Base-by-base conservation (phyloP, 1,284 basidiomycete species). In the Fomes fomentarius region DNA sequence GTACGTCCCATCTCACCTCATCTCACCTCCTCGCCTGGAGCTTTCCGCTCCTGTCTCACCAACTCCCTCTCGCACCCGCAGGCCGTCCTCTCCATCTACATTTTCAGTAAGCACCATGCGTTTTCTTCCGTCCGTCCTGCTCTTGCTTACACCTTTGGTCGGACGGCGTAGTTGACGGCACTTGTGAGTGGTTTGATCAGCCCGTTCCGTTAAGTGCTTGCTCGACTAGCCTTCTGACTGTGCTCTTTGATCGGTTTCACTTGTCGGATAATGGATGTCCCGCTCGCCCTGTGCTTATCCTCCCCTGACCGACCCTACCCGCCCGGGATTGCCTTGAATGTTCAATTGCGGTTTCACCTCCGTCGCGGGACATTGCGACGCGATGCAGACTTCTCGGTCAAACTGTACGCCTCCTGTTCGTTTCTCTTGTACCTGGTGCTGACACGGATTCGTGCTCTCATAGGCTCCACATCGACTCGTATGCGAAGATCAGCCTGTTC, bases 181-280 rank as follows among this genome's bases (percentile, higher is more conserved):
- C 46, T 19, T 60, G 62, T 65, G 38, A 48, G 62, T 62, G 21
- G 24, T 39, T 19, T n/a, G n/a, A n/a, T n/a, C n/a, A n/a, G n/a
- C n/a, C n/a, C n/a, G n/a, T n/a, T n/a, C n/a, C n/a, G n/a, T n/a
- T n/a, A n/a, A n/a, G n/a, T n/a, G n/a, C n/a, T n/a, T n/a, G n/a
- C n/a, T n/a, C n/a, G n/a, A n/a, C n/a, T n/a, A n/a, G n/a, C 35
- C 35, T 37, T 17, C 8, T 19, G 25, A 8, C 22, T 26, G n/a
- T n/a, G n/a, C n/a, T n/a, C n/a, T n/a, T 2, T 22, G n/a, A 24
- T 6, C 22, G 21, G 15, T 10, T 30, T 34, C 37, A 6, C 12
- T 7, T 19, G 15, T 37, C n/a, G n/a, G n/a, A n/a, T n/a, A n/a
- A n/a, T n/a, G n/a, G n/a, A n/a, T n/a, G n/a, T n/a, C n/a, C n/a